Conservation (phyloP, 371 early-diverging fungal species). For the Gilbertella persicaria region DNA sequence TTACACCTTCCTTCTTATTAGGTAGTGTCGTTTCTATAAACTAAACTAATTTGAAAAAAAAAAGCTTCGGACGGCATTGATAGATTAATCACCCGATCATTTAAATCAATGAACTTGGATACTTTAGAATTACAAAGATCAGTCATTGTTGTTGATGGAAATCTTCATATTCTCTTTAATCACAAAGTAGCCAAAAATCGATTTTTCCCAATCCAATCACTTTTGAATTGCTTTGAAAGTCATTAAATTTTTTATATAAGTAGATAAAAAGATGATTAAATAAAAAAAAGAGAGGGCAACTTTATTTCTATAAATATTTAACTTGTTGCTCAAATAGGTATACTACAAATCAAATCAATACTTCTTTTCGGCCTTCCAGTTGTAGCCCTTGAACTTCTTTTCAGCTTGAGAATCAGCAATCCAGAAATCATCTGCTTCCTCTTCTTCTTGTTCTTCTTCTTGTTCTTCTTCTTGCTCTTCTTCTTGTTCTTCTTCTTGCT, state of each 20-base stretch:
- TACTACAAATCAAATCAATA: background rate
- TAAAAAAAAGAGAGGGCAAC: background rate
- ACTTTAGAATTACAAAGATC: constrained; percentile 10
- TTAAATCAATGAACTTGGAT: constrained; percentile 8
- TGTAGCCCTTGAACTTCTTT: constrained; percentile 8
- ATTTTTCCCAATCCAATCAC: constrained; percentile 12
- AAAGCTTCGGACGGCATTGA: constrained; percentile 14
- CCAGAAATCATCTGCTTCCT: constrained; percentile 7
- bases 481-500: background rate
- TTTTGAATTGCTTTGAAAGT: background rate
- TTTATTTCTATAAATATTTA: too few species aligned
- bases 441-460: too few species aligned
- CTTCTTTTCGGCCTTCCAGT: constrained; percentile 5
- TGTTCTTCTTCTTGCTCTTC: too few species aligned
- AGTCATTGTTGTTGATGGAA: constrained; percentile 8
- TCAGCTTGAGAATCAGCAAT: constrained; percentile 14
- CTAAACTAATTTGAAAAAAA: too few species aligned
- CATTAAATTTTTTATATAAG: too few species aligned
- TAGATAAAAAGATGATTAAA: too few species aligned
- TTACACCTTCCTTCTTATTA: constrained; percentile 18
- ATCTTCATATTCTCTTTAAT: constrained; percentile 3
- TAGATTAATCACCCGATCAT: constrained; percentile 11
- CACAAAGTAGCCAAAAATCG: background rate
- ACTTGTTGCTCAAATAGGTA: background rate
- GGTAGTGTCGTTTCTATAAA: too few species aligned